Base-by-base conservation (phyloP, 768 basidiomycete species). In the Lactarius sp. region DNA sequence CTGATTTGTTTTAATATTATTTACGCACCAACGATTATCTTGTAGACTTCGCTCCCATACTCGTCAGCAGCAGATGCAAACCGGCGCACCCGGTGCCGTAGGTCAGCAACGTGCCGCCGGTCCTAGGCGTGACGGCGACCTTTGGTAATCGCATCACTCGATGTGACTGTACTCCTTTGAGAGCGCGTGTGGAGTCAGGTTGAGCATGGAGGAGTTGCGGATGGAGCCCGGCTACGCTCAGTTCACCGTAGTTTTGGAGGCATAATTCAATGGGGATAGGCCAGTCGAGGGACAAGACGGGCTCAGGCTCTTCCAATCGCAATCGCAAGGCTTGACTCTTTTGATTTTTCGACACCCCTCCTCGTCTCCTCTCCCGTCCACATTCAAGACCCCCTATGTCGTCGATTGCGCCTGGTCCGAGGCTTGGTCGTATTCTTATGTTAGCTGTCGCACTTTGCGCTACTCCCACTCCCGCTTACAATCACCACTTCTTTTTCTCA, bases 21-120 rank as follows among this genome's bases (percentile, higher is more conserved):
- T 64, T 66, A 62, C 36, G 37, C 54, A 55, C 46, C 60, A 51
- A 70, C 62, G 44, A 49, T 52, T 39, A 52, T 42, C 50, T 60
- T 57, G 57, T 64, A 92, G 90, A 88, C 85, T 92, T 69, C 90
- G 90, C 70, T 92, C 90, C 65, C 89, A 90, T 79, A 91, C 87
- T 69, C 87, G 90, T 70, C 90, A 27, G 27, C 27, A 27, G 27
- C 27, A 91, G 77, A 84, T 83, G 68, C 88, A 90, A 73, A 86
- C 77, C 31, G 64, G 61, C 44, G 79, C 85, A 50, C 83, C 80
- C 63, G 78, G 78, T 69, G 76, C 77, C 36, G 76, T 78, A 41
- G 79, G 77, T 27, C 80, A 79, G 70, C 80, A 77, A 66, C 81
- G 80, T 54, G 66, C 39, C 27, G 20, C 58, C 7, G 63, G 74